Evolutionary conservation across 352 stramenopile species (phyloP), one percentile per base, ranked within the genome.

Genomic region (Phytopythium cucurbitacearum): DNA sequence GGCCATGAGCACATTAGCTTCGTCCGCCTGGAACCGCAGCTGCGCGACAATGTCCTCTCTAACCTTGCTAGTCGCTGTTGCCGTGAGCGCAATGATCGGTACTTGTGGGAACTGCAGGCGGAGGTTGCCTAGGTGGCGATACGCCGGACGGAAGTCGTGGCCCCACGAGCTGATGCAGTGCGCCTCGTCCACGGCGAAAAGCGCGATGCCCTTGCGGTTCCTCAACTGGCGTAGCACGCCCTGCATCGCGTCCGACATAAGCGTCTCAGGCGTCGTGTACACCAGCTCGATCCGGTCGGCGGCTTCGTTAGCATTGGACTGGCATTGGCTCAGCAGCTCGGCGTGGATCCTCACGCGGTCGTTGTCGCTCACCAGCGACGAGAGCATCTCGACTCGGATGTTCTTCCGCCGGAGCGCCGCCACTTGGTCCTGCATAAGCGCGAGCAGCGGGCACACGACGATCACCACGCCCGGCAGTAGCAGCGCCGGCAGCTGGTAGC

Each of bases 111-210:
- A 76, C 34, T 36, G 28, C 3, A 50, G 52, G 6, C 75, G 76
- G 15, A 88, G 35, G 15, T 51, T 60, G 1, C 76, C 72, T 40
- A 88, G 48, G 7, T 67, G 67, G 4, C 67, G 72, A 53, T 86
- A 88, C 46, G 75, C 69, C 5, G 88, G 85, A 0, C 92, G 71
- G 57, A 98, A 98, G 65, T 97, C 91, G 64, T 96, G 76, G 58
- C 38, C 76, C 89, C 87, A 97, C 8, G 96, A 87, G 35, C 81
- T 95, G 63, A 98, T 87, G 65, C 91, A 98, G 57, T 98, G 92
- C 4, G 88, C 89, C 57, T 98, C 92, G 53, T 98, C 92, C 35
- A 97, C 54, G 48, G 65, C 79, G 73, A 67, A 96, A 56, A 73
- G 80, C 36, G 73, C 66, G 34, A 82, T 55, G 0, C 53, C 71